phyloP scores from a whole-genome alignment of 2,329 filamentous ascomycete genomes.

The Neoarthrinium moseri region DNA sequence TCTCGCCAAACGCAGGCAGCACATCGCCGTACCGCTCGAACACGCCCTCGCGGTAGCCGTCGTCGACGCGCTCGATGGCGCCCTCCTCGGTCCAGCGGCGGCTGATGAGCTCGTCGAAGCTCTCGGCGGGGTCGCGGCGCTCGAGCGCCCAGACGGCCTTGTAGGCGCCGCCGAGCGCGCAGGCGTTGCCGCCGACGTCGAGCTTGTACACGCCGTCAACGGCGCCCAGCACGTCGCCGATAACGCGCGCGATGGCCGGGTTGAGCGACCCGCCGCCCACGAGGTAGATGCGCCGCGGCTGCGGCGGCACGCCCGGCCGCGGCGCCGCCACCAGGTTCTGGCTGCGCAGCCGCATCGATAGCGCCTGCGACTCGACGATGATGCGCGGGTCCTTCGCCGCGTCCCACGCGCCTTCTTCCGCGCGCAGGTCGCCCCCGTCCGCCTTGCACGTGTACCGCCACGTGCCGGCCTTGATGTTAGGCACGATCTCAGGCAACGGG shows the following conservation, averaged over 20 bases:
- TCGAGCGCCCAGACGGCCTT: conserved; percentile 94
- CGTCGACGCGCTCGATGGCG: conserved; percentile 78
- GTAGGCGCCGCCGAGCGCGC: conserved; percentile 89
- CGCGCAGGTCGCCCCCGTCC: conserved; percentile 49
- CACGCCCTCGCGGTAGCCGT: conserved; percentile 72
- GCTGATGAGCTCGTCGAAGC: conserved; percentile 85
- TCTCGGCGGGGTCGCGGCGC: conserved; percentile 62
- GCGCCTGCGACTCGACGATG: conserved; percentile 92
- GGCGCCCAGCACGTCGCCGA: conserved; percentile 86
- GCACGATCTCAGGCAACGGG: conserved; percentile 91
- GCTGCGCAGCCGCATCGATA: conserved; percentile 85
- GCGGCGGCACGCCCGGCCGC: conserved; percentile 62
- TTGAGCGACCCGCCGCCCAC: conserved; percentile 92
- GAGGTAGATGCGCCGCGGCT: conserved; percentile 88
- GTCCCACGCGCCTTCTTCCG: conserved; percentile 47
- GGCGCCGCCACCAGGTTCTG: conserved; percentile 68
- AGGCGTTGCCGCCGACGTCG: conserved; percentile 93
- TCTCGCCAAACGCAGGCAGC: conserved; percentile 53
- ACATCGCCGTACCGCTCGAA: conserved; percentile 79
- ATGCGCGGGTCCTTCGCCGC: conserved; percentile 72
- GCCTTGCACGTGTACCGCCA: conserved; percentile 73
- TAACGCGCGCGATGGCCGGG: conserved; percentile 79
- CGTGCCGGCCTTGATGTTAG: conserved; percentile 80
- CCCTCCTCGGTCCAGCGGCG: conserved; percentile 81
- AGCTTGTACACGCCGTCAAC: conserved; percentile 89